Conservation (phyloP, 306 rosid genomes). For the Lathyrus tuberosus region DNA sequence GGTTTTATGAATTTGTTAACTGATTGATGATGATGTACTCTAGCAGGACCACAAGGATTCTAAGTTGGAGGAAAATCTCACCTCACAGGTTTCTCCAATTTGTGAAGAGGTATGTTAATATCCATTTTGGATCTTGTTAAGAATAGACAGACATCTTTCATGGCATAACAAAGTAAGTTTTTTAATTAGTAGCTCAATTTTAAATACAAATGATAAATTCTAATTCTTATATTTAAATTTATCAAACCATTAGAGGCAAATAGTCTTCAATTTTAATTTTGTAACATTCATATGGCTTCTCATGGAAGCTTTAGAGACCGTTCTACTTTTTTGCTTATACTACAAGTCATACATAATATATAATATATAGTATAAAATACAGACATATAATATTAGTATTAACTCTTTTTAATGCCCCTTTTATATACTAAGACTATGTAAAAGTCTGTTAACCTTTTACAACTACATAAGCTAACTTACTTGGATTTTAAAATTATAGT, state of each 20-base stretch:
- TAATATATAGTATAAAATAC: not conserved
- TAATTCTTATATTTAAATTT: too few species aligned
- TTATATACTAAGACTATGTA: not conserved
- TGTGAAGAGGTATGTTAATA: constrained; percentile 47
- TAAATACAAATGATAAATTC: too few species aligned
- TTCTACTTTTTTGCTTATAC: not conserved
- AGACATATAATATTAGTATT: not conserved
- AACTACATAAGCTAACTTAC: constrained; percentile 10
- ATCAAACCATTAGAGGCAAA: too few species aligned
- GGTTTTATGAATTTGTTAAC: constrained; percentile 24
- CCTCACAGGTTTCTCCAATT: constrained; percentile 41
- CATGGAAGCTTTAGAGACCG: not conserved
- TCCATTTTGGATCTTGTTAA: constrained; percentile 36
- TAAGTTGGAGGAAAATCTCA: constrained; percentile 26
- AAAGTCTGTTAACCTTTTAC: not conserved
- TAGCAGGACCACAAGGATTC: constrained; percentile 49
- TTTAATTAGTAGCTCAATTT: too few species aligned
- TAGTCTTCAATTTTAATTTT: too few species aligned
- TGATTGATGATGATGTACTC: constrained; percentile 22
- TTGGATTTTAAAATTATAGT: not conserved
- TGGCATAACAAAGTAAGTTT: not conserved
- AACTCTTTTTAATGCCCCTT: not conserved
- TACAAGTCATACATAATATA: not conserved
- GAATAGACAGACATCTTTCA: constrained; percentile 23
- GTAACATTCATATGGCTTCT: too few species aligned